Evolutionary conservation across 495 filamentous ascomycete species (phyloP).

Genomic region (Penicillium fimorum): DNA sequence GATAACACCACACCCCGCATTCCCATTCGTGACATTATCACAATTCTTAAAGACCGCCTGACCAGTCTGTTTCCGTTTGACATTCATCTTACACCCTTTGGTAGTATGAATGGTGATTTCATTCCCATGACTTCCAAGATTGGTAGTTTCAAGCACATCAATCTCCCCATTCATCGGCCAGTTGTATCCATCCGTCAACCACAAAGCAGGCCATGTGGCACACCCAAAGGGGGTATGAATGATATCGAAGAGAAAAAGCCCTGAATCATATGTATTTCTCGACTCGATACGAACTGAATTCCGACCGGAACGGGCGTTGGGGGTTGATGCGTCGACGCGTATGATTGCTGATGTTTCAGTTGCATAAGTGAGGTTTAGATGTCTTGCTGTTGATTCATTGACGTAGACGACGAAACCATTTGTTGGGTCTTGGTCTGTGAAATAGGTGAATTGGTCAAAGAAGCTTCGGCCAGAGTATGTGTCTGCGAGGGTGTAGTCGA

Average conservation of each 20-base stretch:
- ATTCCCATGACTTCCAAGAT: conserved; percentile 45
- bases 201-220: conserved; percentile 59
- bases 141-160: conserved; percentile 48
- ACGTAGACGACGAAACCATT: conserved; percentile 52
- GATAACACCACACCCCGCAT: conserved; percentile 47
- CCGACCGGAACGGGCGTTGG: conserved; percentile 43
- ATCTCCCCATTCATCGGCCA: conserved; percentile 60
- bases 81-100: conserved; percentile 45
- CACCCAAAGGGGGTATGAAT: conserved; percentile 50
- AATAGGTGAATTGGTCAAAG: conserved; percentile 55
- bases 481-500: conserved; percentile 53
- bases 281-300: conserved; percentile 57
- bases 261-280: conserved; percentile 46
- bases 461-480: conserved; percentile 49
- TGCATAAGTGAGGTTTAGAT: conserved; percentile 53
- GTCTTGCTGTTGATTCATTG: conserved; percentile 23
- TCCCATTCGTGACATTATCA: conserved; percentile 34
- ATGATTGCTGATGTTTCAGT: conserved; percentile 48
- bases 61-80: conserved; percentile 44
- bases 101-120: conserved; percentile 48
- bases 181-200: conserved; percentile 57
- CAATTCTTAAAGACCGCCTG: conserved; percentile 30
- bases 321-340: conserved; percentile 49
- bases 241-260: conserved; percentile 58
- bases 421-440: conserved; percentile 51